Base-by-base conservation (phyloP, 441 rosid genomes). In the Gossypium gossypioides region DNA sequence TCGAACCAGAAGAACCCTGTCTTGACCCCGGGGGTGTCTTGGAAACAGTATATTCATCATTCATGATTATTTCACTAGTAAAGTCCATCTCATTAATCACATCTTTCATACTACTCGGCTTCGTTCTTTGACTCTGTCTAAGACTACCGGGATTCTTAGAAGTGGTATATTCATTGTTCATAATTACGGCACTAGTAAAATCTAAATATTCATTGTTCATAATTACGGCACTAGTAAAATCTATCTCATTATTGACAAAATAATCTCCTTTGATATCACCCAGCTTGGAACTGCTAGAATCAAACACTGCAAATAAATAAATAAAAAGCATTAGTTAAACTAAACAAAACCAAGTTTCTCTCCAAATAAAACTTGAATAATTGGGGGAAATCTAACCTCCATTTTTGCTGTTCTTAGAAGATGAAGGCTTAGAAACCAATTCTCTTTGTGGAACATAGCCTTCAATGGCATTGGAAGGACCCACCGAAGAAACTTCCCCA, bases 401-500 rank as follows among this genome's bases (percentile, higher is more conserved):
- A 77, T 80, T 73, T 54, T 61, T 79, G 42, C 22, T 34, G 68
- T 51, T 72, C 55, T 69, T 82, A 13, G 72, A 44, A 8, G n/a
- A 37, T 1, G 71, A 71, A 56, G 77, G 29, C 10, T 76, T 76
- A 58, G 71, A 57, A 67, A 69, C 74, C 4, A 72, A 67, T 51
- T 84, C 84, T 50, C 75, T 66, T 6, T 75, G 77, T 1, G 96
- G 96, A 77, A 90, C 88, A 80, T 91, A 90, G 68, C 97, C 98
- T 81, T 93, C 96, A 74, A 93, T 86, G 22, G 98, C 93, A 82
- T 84, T 79, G 15, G 93, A 86, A 34, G 96, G 88, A 74, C 97
- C 96, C 76, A 76, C 86, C 48, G 78, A 63, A 48, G 79, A 44
- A 61, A 80, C 79, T 22, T 82, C 85, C 71, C 81, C 88, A 10